Evolutionary conservation across 1,139 yeast genomes (phyloP), one percentile per base, ranked within the genome.

Genomic region (Ogataea hybrid): DNA sequence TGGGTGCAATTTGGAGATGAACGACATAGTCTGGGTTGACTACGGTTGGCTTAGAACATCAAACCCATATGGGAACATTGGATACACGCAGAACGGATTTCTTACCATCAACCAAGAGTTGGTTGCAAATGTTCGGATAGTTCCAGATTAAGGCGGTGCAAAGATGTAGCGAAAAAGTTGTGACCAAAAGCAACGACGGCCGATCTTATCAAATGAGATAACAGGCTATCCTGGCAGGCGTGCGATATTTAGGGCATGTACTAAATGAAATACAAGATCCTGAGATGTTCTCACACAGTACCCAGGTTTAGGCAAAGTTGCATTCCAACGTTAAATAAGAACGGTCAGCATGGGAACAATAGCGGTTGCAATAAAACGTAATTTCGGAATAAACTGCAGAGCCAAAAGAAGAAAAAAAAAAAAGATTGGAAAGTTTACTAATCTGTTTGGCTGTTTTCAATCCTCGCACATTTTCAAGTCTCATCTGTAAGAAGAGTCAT

Each of bases 71-170:
- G 27, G 15, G 4, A 47, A 41, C 9, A 28, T 51, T 12, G 22
- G 44, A 39, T 49, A 60, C 12, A 58, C 65, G 2, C 48, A 49
- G 8, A 59, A 61, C 18, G 68, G 68, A 1, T 47, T 64, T 33
- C 63, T 71, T 1, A 43, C 57, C 3, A 41, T 71, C 9, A 62
- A 64, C 33, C 71, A 70, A 2, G 58, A 56, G 32, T 64, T 62
- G 11, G 61, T 72, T 6, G 73, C 66, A 44, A 72, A 72, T 40
- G 36, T 56, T 46, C 43, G 51, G 32, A 14, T 39, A 17, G 21
- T 38, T 32, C 41, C 41, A 4, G 15, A 28, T 32, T 28, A 6
- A 25, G 28, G 28, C 28, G 35, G 35, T 32, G 35, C 35, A 32
- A 7, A 25, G 35, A 11, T 32, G 35, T 32, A 15, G 21, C 12